Evolutionary conservation across 2,329 filamentous ascomycete species (phyloP), one percentile per base, ranked within the genome.

Genomic region (Fusarium acutatum): DNA sequence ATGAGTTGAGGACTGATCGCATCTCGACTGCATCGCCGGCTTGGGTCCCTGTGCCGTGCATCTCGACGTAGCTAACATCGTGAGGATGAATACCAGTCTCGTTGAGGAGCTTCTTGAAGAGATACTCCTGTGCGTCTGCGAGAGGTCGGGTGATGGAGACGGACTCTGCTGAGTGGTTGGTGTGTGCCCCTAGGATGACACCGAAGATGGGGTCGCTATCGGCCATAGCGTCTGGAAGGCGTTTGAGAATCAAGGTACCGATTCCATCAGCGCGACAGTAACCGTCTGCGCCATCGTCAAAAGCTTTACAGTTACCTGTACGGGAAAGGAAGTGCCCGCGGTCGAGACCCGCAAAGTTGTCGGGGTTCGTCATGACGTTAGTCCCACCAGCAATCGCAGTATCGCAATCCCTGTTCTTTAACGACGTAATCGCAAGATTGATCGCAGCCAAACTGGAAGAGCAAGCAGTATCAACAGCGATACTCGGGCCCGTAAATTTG

Each of bases 31-130:
- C 91, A 78, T 97, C 94, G 64, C 94, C 95, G 28, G 93, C 94
- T 80, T 97, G 94, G 0, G 94, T 97, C 32, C 94, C 95, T 3
- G 95, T 97, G 15, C 94, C 94, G 80, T 97, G 94, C 91, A 96
- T 94, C 82, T 97, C 94, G 9, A 97, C 91, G 77, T 96, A 96
- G 80, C 91, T 91, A 35, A 97, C 88, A 69, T 95, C 92, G 52
- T 90, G 88, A 3, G 94, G 92, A 75, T 95, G 91, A 20, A 96
- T 88, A 61, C 92, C 92, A 34, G 93, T 91, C 44, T 93, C 30
- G 3, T 89, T 53, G 91, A 88, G 3, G 95, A 86, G 40, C 96
- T 91, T 46, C 89, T 89, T 88, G 77, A 93, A 96, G 11, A 63
- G 40, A 14, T 58, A 63, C 26, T 58, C 50, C 17, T 63, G 60